Evolutionary conservation across 768 basidiomycete species (phyloP), one percentile per base, ranked within the genome.

Genomic region (Fomitopsis pulvina): DNA sequence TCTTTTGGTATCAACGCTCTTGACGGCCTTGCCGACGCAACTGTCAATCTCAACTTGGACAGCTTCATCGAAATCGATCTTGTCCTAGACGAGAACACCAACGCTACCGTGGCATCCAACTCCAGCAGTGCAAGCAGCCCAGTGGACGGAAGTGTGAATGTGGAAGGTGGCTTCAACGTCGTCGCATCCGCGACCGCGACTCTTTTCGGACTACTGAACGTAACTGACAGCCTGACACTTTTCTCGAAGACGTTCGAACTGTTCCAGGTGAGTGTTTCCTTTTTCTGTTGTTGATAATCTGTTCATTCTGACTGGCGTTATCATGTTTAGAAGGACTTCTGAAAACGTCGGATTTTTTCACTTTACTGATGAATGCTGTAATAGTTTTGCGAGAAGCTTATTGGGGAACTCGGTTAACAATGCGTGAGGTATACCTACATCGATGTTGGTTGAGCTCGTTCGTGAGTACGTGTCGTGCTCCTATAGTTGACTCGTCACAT

Each of bases 1-100:
- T 71, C 73, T 47, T 63, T 81, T 46, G 73, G 74, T 4, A 57
- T 81, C 28, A 58, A 61, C 6, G 73, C 73, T 2, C 63, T 80
- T 1, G 67, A 56, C 11, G 64, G 64, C 24, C 46, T 56, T 9
- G 71, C 65, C 2, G 55, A 68, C 5, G 70, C 74, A 9, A 62
- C 59, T 0, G 57, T 79, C 20, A 76, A 71, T 60, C 55, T 79
- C 32, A 65, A 71, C 48, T 57, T 70, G 39, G 69, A 69, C 50
- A 60, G 63, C 14, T 53, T 49, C 18, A 63, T 63, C 11, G 57
- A 45, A 10, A 55, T 67, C 20, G 58, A 57, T 25, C 58, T 69
- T 24, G 57, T 53, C 2, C 57, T 69, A 26, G 51, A 55, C n/a
- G 47, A 47, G 21, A 41, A 41, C 18, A 49, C 45, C 1, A 16